A percentile compares a stretch with the other conserved stretches of the same genome.
These are phyloP conservation scores for Exobasidium cylindrosporum DNA, from an alignment of 1,284 basidiomycete species.

Conservation along the genomic window DNA sequence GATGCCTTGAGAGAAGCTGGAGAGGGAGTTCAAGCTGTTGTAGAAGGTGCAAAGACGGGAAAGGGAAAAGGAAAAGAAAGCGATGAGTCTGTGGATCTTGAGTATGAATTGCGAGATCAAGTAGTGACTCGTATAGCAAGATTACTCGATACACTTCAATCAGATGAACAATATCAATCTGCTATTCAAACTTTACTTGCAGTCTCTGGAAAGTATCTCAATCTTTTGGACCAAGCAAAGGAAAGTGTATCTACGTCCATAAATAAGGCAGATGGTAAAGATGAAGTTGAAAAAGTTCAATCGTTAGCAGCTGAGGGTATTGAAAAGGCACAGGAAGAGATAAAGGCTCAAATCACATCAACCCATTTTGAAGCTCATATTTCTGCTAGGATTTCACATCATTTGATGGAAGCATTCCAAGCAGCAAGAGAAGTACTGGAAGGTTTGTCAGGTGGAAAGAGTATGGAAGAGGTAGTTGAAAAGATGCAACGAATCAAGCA, in stretches of 20 bases:
- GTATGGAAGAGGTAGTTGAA: constrained; percentile 6
- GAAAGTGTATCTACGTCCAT: constrained; percentile 10
- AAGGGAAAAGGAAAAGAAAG: background rate
- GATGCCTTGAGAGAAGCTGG: constrained; percentile 5
- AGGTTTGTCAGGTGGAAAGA: constrained; percentile 17
- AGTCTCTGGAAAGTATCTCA: background rate
- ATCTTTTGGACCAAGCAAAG: background rate
- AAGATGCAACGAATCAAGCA: background rate
- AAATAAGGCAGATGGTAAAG: constrained; percentile 2
- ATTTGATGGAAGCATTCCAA: background rate
- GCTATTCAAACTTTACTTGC: background rate
- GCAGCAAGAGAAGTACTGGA: constrained; percentile 16
- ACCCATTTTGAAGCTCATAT: background rate
- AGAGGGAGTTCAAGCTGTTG: background rate
- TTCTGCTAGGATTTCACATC: constrained; percentile 1
- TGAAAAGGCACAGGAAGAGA: background rate
- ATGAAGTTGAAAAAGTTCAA: constrained; percentile 4
- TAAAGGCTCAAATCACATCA: background rate
- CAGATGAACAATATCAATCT: background rate
- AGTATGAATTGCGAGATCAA: constrained; percentile 1
- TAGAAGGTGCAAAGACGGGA: background rate
- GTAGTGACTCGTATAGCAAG: constrained; percentile 4
- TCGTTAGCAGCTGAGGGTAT: background rate
- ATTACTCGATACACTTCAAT: background rate
- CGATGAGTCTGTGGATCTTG: background rate